These are phyloP conservation scores for Dactylonectria macrodidyma DNA, from an alignment of 2,329 filamentous ascomycete genomes.

Conservation along the genomic window DNA sequence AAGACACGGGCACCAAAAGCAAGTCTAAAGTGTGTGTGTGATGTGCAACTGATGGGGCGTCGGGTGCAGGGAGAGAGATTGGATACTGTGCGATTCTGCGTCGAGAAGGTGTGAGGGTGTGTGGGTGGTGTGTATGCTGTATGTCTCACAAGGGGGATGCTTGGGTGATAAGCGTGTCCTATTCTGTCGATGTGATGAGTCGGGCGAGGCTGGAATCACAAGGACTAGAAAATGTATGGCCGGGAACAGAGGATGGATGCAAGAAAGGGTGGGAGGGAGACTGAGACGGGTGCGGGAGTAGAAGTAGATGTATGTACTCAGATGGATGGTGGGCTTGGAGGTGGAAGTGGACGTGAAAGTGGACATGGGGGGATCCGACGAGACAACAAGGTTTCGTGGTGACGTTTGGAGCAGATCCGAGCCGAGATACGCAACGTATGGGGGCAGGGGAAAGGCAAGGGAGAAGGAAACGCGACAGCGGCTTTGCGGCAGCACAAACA, in stretches of 20 bases:
- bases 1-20: constrained; percentile 17
- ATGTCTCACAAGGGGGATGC: constrained; percentile 24
- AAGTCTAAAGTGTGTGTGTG: constrained; percentile 16
- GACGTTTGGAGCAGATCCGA: constrained; percentile 25
- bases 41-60: constrained; percentile 12
- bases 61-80: constrained; percentile 18
- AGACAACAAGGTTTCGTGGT: constrained; percentile 19
- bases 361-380: constrained; percentile 20
- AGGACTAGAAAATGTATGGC: constrained; percentile 5
- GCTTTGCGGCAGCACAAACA: constrained; percentile 8
- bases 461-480: constrained; percentile 4
- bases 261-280: background rate
- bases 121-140: constrained; percentile 15
- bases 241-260: constrained; percentile 3
- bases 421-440: constrained; percentile 26
- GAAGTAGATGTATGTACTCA: constrained; percentile 17
- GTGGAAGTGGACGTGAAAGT: constrained; percentile 1
- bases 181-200: constrained; percentile 3
- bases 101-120: constrained; percentile 19
- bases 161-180: background rate
- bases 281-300: constrained; percentile 8
- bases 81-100: constrained; percentile 12
- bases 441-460: constrained; percentile 2
- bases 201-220: constrained; percentile 19
- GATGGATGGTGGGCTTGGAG: background rate